Percentiles rank a stretch among this genome's conserved stretches.
Conservation (phyloP, 2,329 filamentous ascomycete species). For the Penicillium nordicum region DNA sequence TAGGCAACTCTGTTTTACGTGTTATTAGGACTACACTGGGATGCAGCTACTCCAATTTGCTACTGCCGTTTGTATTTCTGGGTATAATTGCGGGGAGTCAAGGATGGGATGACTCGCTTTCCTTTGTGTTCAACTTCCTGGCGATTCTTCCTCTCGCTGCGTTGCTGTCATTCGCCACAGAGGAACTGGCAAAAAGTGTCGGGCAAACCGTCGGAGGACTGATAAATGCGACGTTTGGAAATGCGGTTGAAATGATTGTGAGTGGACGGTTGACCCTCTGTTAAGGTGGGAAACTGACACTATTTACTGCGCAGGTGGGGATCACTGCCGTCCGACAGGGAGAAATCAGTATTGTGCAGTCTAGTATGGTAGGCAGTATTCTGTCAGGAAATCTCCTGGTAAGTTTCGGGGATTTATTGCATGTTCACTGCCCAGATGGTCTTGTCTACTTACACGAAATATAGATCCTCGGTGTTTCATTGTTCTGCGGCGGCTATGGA, state of each 20-base stretch:
- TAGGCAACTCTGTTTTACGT: slow-evolving; percentile 46
- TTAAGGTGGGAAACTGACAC: not conserved
- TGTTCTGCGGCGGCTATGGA: slow-evolving; percentile 73
- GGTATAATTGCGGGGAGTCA: slow-evolving; percentile 69
- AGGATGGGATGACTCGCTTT: slow-evolving; percentile 52
- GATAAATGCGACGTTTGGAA: slow-evolving; percentile 58
- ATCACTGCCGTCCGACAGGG: slow-evolving; percentile 69
- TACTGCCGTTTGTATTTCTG: slow-evolving; percentile 69
- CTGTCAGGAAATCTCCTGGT: slow-evolving; percentile 75
- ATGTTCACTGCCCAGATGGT: not conserved
- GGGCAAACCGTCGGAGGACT: slow-evolving; percentile 55
- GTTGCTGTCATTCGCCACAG: slow-evolving; percentile 55
- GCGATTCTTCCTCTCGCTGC: slow-evolving; percentile 56
- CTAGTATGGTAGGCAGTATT: slow-evolving; percentile 80
- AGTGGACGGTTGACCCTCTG: slow-evolving; percentile 34
- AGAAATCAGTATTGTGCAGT: slow-evolving; percentile 78
- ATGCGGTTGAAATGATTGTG: slow-evolving; percentile 61
- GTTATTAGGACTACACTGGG: slow-evolving; percentile 51
- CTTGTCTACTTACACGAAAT: not conserved
- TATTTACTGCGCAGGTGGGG: slow-evolving; percentile 13
- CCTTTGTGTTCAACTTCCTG: slow-evolving; percentile 82
- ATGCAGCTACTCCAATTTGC: slow-evolving; percentile 74
- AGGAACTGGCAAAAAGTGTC: slow-evolving; percentile 53
- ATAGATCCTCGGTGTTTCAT: slow-evolving; percentile 73
- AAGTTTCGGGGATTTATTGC: not conserved